Conservation (phyloP, 176 grass and related monocot genomes). For the Musa beccarii region DNA sequence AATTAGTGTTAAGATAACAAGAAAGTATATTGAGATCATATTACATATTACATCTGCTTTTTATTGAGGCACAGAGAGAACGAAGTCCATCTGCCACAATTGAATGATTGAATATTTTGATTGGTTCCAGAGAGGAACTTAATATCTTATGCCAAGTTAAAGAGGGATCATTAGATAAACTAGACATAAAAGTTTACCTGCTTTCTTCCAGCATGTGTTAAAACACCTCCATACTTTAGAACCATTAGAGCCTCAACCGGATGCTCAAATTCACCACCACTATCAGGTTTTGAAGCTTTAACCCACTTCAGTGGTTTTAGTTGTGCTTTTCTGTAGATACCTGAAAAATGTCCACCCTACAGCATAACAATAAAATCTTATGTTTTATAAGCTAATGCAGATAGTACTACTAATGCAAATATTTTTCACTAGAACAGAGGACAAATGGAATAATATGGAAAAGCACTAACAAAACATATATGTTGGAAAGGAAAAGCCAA, state of each 20-base stretch:
- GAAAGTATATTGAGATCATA: neutral
- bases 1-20: neutral
- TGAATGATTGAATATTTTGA: neutral
- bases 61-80: neutral
- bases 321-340: slow-evolving; percentile 95
- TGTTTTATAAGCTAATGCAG: neutral
- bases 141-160: neutral
- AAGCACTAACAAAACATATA: neutral
- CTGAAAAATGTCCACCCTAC: slow-evolving; percentile 97
- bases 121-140: neutral
- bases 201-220: slow-evolving; percentile 97
- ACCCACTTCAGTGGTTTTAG: slow-evolving; percentile 86
- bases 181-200: slow-evolving; percentile 40
- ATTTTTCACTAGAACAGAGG: neutral
- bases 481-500: neutral
- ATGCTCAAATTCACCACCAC: slow-evolving; percentile 59
- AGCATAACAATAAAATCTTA: slow-evolving; percentile 17
- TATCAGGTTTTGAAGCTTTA: slow-evolving; percentile 39
- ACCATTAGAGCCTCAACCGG: slow-evolving; percentile 90
- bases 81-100: too few species aligned
- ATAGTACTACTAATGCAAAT: neutral
- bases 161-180: slow-evolving; percentile 3
- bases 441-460: neutral
- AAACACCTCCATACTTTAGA: slow-evolving; percentile 90
- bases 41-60: neutral